Evolutionary conservation across 306 rosid genomes (phyloP).

Genomic region (Quercus suber): DNA sequence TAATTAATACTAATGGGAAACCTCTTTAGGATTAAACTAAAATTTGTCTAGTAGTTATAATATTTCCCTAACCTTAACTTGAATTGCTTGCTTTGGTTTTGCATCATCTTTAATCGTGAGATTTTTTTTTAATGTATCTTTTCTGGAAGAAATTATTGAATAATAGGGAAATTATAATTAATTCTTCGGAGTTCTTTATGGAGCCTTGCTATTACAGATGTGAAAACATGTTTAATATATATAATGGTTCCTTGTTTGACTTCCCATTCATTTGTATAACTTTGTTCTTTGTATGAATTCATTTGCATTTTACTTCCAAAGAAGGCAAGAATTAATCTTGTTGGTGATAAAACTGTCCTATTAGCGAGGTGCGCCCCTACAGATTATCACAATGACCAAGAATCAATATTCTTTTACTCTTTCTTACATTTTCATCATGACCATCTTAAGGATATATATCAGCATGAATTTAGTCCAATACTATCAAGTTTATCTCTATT

Average conservation of each 20-base stretch:
- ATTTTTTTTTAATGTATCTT: background rate
- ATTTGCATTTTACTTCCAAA: no score
- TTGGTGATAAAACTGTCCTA: background rate
- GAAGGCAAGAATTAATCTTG: background rate
- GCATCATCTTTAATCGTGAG: background rate
- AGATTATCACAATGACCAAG: background rate
- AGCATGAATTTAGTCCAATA: background rate
- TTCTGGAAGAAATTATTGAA: background rate
- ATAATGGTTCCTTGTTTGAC: background rate
- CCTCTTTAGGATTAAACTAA: no score
- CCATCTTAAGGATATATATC: background rate
- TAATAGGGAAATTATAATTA: background rate
- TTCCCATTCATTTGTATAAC: background rate
- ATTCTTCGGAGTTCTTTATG: background rate
- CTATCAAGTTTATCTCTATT: background rate
- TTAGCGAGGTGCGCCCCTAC: background rate
- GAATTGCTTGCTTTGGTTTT: background rate
- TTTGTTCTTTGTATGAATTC: background rate
- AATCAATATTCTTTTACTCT: background rate
- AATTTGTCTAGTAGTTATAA: no score
- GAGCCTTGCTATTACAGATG: background rate
- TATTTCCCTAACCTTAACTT: no score
- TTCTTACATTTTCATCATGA: background rate
- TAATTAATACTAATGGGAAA: no score
- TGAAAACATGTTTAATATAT: background rate